A percentile compares a stretch with the other conserved stretches of the same genome.
phyloP scores from a whole-genome alignment of 1,139 yeast species.

The Entelexis paramagnoliae region DNA sequence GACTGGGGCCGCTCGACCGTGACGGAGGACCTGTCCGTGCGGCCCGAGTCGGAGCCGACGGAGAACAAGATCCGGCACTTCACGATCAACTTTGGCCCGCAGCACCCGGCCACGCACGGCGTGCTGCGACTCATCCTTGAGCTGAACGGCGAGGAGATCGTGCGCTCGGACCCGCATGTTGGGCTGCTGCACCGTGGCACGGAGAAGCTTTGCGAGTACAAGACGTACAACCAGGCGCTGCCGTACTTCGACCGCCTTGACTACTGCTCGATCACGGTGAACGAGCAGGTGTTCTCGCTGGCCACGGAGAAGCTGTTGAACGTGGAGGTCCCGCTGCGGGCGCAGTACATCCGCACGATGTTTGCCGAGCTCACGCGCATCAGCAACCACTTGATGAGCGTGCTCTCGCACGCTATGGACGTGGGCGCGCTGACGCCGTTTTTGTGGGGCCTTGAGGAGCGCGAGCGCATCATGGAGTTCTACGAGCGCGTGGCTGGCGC shows the following conservation, averaged over 20 bases:
- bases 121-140: conserved; percentile 79
- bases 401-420: conserved; percentile 84
- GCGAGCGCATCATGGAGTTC: conserved; percentile 88
- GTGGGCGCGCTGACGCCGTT: conserved; percentile 91
- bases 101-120: conserved; percentile 94
- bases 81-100: conserved; percentile 86
- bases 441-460: conserved; percentile 90
- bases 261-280: conserved; percentile 88
- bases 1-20: conserved; percentile 31
- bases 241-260: conserved; percentile 85
- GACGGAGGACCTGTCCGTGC: conserved; percentile 31
- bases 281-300: conserved; percentile 74
- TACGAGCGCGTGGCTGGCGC: conserved; percentile 90
- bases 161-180: conserved; percentile 80
- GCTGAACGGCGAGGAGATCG: conserved; percentile 79
- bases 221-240: conserved; percentile 75
- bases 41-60: conserved; percentile 26
- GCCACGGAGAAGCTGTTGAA: conserved; percentile 81
- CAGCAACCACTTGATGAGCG: conserved; percentile 79
- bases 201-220: conserved; percentile 74
- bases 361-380: conserved; percentile 83
- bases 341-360: conserved; percentile 72
- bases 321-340: conserved; percentile 76
- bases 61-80: conserved; percentile 61
- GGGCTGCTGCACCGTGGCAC: conserved; percentile 84